A percentile compares a stretch with the other conserved stretches of the same genome.
Conservation (phyloP, 1,139 yeast genomes). For the Entelexis sorbosivorans region DNA sequence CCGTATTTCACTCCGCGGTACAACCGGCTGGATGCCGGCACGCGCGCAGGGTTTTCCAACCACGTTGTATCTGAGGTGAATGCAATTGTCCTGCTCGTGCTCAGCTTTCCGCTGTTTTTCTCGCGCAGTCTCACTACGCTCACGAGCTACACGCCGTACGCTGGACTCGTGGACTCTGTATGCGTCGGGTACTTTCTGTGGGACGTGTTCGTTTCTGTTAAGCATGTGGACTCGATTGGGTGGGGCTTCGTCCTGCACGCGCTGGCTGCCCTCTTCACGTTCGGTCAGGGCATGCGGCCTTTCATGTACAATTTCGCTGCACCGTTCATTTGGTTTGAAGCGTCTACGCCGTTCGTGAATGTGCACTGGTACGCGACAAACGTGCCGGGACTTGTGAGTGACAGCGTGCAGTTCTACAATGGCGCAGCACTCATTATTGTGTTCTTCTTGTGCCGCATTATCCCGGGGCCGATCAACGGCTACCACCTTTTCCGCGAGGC, state of each 20-base stretch:
- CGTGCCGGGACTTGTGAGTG: constrained; percentile 48
- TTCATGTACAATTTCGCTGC: constrained; percentile 82
- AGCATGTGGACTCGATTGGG: constrained; percentile 58
- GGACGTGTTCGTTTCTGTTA: constrained; percentile 62
- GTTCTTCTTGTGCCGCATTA: constrained; percentile 67
- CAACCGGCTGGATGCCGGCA: constrained; percentile 37
- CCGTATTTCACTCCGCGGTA: constrained; percentile 38
- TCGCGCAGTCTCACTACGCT: constrained; percentile 40
- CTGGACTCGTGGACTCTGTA: constrained; percentile 58
- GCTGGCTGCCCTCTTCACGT: constrained; percentile 66
- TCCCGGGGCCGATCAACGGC: constrained; percentile 82
- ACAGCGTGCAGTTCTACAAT: constrained; percentile 47
- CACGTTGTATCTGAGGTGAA: constrained; percentile 86
- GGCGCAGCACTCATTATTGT: constrained; percentile 57
- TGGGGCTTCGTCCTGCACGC: constrained; percentile 80
- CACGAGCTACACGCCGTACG: constrained; percentile 62
- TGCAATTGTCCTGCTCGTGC: constrained; percentile 45
- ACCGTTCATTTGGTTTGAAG: constrained; percentile 71
- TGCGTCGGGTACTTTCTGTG: constrained; percentile 82
- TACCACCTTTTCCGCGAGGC: constrained; percentile 25
- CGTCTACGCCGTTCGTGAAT: constrained; percentile 87
- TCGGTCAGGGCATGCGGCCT: constrained; percentile 53
- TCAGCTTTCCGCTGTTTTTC: constrained; percentile 48
- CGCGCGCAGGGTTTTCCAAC: constrained; percentile 64
- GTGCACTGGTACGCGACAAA: constrained; percentile 81